Percentiles rank a stretch among this genome's conserved stretches.
phyloP scores from a whole-genome alignment of 306 rosid genomes.

The Vigna trinervia region DNA sequence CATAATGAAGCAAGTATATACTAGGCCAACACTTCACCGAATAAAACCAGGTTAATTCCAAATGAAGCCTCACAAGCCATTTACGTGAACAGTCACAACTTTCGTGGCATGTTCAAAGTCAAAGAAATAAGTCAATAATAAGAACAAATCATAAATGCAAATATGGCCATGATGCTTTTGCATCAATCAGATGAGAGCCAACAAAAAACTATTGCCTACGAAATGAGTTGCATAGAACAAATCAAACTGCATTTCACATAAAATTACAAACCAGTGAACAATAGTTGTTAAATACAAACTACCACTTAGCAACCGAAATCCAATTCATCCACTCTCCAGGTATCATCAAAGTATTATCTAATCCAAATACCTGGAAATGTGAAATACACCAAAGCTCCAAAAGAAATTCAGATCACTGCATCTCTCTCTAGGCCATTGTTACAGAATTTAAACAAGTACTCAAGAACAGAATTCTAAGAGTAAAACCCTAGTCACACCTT shows the following conservation, averaged over 20 bases:
- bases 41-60: background rate
- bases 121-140: background rate
- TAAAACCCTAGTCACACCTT: slow-evolving; percentile 10
- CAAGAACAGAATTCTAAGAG: background rate
- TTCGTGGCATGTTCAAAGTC: background rate
- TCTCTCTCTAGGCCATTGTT: slow-evolving; percentile 9
- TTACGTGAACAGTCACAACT: background rate
- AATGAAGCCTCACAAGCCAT: background rate
- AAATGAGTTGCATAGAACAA: slow-evolving; percentile 40
- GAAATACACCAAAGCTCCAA: slow-evolving; percentile 41
- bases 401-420: background rate
- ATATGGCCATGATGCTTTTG: background rate
- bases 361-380: slow-evolving; percentile 48
- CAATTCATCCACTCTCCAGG: slow-evolving; percentile 34
- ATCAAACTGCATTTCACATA: slow-evolving; percentile 7
- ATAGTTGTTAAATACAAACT: slow-evolving; percentile 17
- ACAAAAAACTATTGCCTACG: slow-evolving; percentile 29
- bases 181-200: background rate
- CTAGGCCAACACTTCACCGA: background rate
- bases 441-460: background rate
- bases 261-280: slow-evolving; percentile 31
- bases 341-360: slow-evolving; percentile 33
- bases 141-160: slow-evolving; percentile 10
- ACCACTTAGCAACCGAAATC: slow-evolving; percentile 36
- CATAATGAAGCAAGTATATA: background rate